A percentile compares a stretch with the other conserved stretches of the same genome.
These are phyloP conservation scores for Lasiodiplodia hormozganensis DNA, from an alignment of 2,329 filamentous ascomycete genomes.

Conservation along the genomic window DNA sequence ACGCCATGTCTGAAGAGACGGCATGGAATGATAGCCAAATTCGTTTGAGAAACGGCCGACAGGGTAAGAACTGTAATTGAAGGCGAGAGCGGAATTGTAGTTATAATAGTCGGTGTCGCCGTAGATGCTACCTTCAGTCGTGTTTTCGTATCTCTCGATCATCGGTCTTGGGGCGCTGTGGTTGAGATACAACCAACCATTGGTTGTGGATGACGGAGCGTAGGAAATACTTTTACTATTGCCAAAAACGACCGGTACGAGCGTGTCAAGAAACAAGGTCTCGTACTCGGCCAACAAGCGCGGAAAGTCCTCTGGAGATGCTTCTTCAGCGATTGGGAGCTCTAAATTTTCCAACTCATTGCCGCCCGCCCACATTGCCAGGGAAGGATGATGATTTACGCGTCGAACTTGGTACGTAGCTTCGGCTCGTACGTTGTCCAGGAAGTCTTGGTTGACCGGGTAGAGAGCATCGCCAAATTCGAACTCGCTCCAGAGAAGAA, in stretches of 20 bases:
- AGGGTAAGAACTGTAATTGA: conserved; percentile 63
- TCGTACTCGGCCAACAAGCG: conserved; percentile 62
- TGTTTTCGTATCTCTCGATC: conserved; percentile 63
- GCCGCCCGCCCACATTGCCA: conserved; percentile 50
- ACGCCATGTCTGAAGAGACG: conserved; percentile 64
- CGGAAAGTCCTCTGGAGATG: conserved; percentile 52
- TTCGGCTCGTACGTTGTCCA: conserved; percentile 63
- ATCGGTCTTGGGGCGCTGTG: conserved; percentile 61
- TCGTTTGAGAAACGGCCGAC: conserved; percentile 68
- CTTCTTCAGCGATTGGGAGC: conserved; percentile 49
- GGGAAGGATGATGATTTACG: conserved; percentile 63
- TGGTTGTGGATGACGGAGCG: conserved; percentile 65
- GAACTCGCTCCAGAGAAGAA: conserved; percentile 69
- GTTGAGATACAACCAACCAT: conserved; percentile 64
- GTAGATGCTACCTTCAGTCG: conserved; percentile 60
- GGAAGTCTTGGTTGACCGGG: conserved; percentile 60
- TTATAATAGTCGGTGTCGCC: conserved; percentile 69
- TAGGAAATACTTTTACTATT: conserved; percentile 68
- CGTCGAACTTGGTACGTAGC: conserved; percentile 67
- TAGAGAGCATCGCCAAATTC: conserved; percentile 68
- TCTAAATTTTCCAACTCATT: conserved; percentile 68
- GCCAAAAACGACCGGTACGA: conserved; percentile 63
- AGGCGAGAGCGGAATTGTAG: conserved; percentile 60
- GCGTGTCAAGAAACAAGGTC: conserved; percentile 61
- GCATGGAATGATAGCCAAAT: conserved; percentile 70